A percentile compares a stretch with the other conserved stretches of the same genome.
Evolutionary conservation across 352 stramenopile genomes (phyloP).

Genomic region (Phytopythium boreale): DNA sequence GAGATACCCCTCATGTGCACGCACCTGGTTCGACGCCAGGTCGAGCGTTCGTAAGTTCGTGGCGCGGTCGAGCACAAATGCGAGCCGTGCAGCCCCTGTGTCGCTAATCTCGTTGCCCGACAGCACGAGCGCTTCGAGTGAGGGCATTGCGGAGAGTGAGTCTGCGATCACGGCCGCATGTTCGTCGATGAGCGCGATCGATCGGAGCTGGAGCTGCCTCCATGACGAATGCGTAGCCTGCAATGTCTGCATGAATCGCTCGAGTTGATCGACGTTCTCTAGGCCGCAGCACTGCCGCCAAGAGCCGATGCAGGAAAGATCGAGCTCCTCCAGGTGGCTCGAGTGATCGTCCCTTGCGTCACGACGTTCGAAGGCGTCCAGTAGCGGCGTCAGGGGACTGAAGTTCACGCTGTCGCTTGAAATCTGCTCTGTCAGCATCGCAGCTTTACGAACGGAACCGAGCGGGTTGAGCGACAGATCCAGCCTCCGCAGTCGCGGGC

Average conservation of each 20-base stretch:
- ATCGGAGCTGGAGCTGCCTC: neutral
- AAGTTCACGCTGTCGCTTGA: neutral
- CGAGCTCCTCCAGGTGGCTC: slow-evolving; percentile 17
- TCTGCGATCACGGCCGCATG: neutral
- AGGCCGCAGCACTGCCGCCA: neutral
- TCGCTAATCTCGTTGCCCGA: slow-evolving; percentile 44
- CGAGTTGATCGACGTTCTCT: neutral
- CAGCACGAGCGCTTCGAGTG: slow-evolving; percentile 23
- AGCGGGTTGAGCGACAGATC: slow-evolving; percentile 57
- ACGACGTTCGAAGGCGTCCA: slow-evolving; percentile 11
- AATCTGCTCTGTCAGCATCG: neutral
- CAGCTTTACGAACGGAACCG: neutral
- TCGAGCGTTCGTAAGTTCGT: slow-evolving; percentile 36
- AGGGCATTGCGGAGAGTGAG: neutral
- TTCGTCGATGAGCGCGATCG: neutral
- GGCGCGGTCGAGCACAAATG: slow-evolving; percentile 41
- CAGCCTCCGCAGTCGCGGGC: slow-evolving; percentile 24
- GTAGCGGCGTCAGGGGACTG: slow-evolving; percentile 4
- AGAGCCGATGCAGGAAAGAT: slow-evolving; percentile 47
- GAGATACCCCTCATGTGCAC: neutral
- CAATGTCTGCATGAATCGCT: neutral
- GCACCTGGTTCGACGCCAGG: slow-evolving; percentile 49
- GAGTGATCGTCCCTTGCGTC: neutral
- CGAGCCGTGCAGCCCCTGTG: slow-evolving; percentile 33
- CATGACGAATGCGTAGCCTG: neutral